Base-by-base conservation (phyloP, 352 stramenopile genomes). In the Globisporangium middletonii region DNA sequence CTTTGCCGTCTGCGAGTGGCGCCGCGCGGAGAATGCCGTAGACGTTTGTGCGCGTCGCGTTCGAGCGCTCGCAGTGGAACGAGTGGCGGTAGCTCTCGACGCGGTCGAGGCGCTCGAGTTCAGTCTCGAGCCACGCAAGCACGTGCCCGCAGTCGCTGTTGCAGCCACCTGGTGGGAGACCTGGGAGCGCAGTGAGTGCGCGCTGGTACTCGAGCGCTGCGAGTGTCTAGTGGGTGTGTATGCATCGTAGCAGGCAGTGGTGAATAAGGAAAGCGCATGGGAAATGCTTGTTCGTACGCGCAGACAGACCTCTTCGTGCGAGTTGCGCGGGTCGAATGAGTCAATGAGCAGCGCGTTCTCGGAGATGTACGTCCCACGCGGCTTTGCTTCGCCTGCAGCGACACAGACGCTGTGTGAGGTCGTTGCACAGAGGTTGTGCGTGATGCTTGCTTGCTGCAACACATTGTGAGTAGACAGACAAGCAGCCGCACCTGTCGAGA, bases 301-400 rank as follows among this genome's bases (percentile, higher is more conserved):
- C 8, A 27, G 19, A 47, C 0, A 27, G 13, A 65, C 77, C 42
- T 87, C 75, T 9, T 66, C 38, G 49, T 77, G 62, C 55, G 67
- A 77, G 15, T 60, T 69, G 41, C 68, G 53, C 15, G 79, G 70
- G 48, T 83, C 73, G 55, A 87, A 86, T 47, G 79, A 81, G 57
- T 90, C 83, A 41, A 92, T 79, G 16, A 95, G 73, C 53, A 96
- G 70, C 50, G 83, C 86, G 56, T 96, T 96, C 70, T 96, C 86
- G 2, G 85, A 94, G 54, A 94, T 89, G 69, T 96, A 96, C 43
- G 86, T 96, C 9, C 79, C 79, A 23, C 86, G 72, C 42, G 76
- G 88, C 66, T 94, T 94, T 28, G 86, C 65, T 44, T 96, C 85
- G 23, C 78, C 80, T 79, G 51, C 12, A 45, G 19, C 3, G 16